These are phyloP conservation scores for Leishmania gerbilli DNA, from an alignment of 208 protist species.

Conservation along the genomic window DNA sequence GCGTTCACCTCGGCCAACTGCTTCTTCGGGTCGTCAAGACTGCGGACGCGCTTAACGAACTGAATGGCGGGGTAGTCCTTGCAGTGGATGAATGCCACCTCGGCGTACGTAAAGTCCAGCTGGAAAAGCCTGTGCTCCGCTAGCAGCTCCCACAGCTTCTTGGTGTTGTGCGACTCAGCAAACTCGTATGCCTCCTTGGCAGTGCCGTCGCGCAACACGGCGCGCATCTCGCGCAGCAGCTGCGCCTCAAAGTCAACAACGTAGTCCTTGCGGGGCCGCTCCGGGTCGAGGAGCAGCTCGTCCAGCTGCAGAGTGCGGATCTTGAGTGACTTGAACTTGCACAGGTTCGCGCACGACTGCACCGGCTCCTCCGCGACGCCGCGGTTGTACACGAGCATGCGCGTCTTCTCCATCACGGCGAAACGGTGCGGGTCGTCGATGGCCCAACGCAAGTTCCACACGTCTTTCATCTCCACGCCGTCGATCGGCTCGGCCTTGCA, in stretches of 20 bases:
- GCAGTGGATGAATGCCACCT: constrained; percentile 95
- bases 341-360: constrained; percentile 89
- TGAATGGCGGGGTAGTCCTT: constrained; percentile 96
- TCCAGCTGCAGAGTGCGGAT: constrained; percentile 93
- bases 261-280: constrained; percentile 85
- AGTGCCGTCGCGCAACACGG: constrained; percentile 53
- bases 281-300: constrained; percentile 93
- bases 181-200: constrained; percentile 93
- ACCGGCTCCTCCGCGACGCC: constrained; percentile 92
- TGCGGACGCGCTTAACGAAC: constrained; percentile 94
- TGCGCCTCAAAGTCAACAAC: constrained; percentile 91
- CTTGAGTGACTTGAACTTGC: constrained; percentile 91
- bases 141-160: constrained; percentile 94
- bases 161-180: constrained; percentile 90
- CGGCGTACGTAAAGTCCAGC: constrained; percentile 89
- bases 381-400: constrained; percentile 93
- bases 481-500: constrained; percentile 53
- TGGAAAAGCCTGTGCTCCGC: constrained; percentile 91
- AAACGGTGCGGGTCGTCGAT: constrained; percentile 93
- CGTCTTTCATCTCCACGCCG: constrained; percentile 94
- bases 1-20: constrained; percentile 96
- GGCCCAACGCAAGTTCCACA: constrained; percentile 95
- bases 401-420: constrained; percentile 96
- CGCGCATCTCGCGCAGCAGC: constrained; percentile 86
- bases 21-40: constrained; percentile 93